Evolutionary conservation across 441 rosid species (phyloP).

Genomic region (Breynia disticha): DNA sequence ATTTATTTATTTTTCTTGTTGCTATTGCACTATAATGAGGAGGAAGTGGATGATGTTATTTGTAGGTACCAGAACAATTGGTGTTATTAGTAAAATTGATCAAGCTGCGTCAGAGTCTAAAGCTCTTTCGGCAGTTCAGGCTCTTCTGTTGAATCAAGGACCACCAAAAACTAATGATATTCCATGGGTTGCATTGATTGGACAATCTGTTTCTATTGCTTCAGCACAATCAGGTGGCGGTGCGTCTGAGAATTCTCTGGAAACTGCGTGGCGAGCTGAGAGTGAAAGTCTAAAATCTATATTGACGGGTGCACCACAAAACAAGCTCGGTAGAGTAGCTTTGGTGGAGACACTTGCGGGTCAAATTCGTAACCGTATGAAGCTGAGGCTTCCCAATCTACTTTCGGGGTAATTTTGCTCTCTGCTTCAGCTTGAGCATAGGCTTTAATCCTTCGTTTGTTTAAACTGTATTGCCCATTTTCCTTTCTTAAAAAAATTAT

Average conservation of each 20-base stretch:
- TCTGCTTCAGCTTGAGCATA: neutral
- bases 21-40: too few relatives aligned
- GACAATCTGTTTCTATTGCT: slow-evolving; percentile 85
- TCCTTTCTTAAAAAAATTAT: too few relatives aligned
- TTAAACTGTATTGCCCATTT: too few relatives aligned
- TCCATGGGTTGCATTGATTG: slow-evolving; percentile 94
- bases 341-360: slow-evolving; percentile 75
- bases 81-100: slow-evolving; percentile 85
- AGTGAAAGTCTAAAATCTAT: slow-evolving; percentile 81
- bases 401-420: slow-evolving; percentile 68
- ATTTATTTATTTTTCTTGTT: too few relatives aligned
- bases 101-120: slow-evolving; percentile 80
- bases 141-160: slow-evolving; percentile 75
- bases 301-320: slow-evolving; percentile 71
- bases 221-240: slow-evolving; percentile 68
- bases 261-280: slow-evolving; percentile 97
- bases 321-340: slow-evolving; percentile 88
- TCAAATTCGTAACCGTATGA: slow-evolving; percentile 85
- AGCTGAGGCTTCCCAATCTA: slow-evolving; percentile 80
- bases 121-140: slow-evolving; percentile 91
- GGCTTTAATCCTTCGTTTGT: too few relatives aligned
- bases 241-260: slow-evolving; percentile 72
- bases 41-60: too few relatives aligned
- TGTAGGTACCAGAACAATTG: slow-evolving; percentile 85
- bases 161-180: slow-evolving; percentile 84